Evolutionary conservation across 2,329 filamentous ascomycete genomes (phyloP), one percentile per base, ranked within the genome.

Genomic region (Chaetothyriales sp.): DNA sequence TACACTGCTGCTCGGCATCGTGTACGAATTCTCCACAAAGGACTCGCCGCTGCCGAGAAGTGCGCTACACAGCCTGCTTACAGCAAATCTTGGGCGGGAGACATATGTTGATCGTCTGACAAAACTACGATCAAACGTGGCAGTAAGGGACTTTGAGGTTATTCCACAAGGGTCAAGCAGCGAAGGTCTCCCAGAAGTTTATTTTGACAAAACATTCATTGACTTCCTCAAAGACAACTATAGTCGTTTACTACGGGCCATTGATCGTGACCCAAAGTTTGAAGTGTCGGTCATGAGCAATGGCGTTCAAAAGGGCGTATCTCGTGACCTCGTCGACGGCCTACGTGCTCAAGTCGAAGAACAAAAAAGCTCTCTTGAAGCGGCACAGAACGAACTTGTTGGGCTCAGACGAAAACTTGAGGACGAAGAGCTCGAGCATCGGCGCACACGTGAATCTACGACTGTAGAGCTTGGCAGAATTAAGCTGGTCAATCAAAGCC

Each of bases 181-280:
- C 51, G 72, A 74, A 66, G 78, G 68, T 59, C 66, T 89, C 6
- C 85, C 89, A 0, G 83, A 89, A 48, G 85, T 95, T 0, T 94
- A 81, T 64, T 92, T 97, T 57, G 89, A 95, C 60, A 76, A 80
- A 46, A 79, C 79, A 0, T 97, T 95, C 66, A 82, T 98, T 51
- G 86, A 95, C 54, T 95, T 97, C 62, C 80, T 95, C 62, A 95
- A 95, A 63, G 89, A 97, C 63, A 95, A 95, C 64, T 97, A 94
- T 65, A 90, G 86, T 62, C 83, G 89, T 7, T 71, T 95, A 53
- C 73, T 84, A 43, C 81, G 88, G 56, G 86, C 88, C 13, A 86
- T 98, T 60, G 92, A 98, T 67, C 82, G 90, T 55, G 87, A 95
- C 56, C 92, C 92, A 0, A 87, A 83, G 1, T 73, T 94, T 55